phyloP scores from a whole-genome alignment of 2,329 filamentous ascomycete genomes.

The Grosmannia clavigera region DNA sequence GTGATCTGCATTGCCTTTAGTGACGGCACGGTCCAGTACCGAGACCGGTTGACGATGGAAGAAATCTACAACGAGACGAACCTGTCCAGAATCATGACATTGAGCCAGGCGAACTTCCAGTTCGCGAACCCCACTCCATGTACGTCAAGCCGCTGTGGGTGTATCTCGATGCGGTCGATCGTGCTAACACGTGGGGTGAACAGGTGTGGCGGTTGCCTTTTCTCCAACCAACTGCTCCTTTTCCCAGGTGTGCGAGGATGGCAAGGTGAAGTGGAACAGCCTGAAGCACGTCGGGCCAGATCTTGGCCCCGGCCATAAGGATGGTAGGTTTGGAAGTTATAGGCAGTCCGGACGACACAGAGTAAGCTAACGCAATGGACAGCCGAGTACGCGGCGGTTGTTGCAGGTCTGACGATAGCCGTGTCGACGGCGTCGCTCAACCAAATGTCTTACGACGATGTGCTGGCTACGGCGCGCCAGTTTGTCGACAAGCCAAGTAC shows the following conservation, averaged over 20 bases:
- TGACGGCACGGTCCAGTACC: conserved; percentile 71
- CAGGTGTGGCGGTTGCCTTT: conserved; percentile 46
- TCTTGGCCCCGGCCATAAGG: conserved; percentile 33
- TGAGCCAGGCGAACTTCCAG: conserved; percentile 67
- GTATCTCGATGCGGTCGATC: background rate
- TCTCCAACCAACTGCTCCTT: conserved; percentile 49
- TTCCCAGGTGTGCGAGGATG: conserved; percentile 45
- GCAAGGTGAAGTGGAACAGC: conserved; percentile 45
- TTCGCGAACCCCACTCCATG: conserved; percentile 46
- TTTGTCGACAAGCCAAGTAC: conserved; percentile 25
- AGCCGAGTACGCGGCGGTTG: conserved; percentile 44
- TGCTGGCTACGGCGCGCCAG: conserved; percentile 55
- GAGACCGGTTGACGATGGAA: conserved; percentile 62
- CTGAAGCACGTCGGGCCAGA: conserved; percentile 38
- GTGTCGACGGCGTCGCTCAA: conserved; percentile 32
- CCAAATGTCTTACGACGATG: conserved; percentile 51
- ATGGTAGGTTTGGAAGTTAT: conserved; percentile 25
- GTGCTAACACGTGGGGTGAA: background rate
- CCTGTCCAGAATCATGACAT: conserved; percentile 51
- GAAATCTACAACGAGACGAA: conserved; percentile 54
- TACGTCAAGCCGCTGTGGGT: background rate
- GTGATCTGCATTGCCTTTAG: conserved; percentile 62
- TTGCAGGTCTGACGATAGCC: conserved; percentile 48
- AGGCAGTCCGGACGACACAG: background rate
- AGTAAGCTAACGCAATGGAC: conserved; percentile 6